Evolutionary conservation across 345 rosid genomes (phyloP).

Genomic region (Syzygium oleosum): DNA sequence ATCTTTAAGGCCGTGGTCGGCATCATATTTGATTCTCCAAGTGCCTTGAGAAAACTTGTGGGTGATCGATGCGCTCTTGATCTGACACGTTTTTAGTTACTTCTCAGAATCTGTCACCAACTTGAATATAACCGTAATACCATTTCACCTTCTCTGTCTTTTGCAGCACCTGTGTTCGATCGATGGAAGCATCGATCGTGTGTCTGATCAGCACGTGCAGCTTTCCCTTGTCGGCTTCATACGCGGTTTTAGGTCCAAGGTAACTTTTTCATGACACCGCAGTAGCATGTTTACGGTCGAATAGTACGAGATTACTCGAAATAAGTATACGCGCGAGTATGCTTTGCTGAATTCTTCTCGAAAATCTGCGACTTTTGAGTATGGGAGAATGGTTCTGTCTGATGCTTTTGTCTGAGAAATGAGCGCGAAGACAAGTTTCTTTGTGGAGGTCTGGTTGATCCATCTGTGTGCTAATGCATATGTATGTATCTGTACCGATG

Average conservation of each 20-base stretch:
- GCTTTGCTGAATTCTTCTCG: neutral
- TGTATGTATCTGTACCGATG: neutral
- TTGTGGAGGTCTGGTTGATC: neutral
- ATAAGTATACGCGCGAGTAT: neutral
- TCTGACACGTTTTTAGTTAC: neutral
- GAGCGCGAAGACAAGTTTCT: neutral
- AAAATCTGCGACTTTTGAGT: neutral
- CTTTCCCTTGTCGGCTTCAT: constrained; percentile 28
- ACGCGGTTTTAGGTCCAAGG: constrained; percentile 14
- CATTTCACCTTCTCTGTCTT: neutral
- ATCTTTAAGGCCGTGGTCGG: constrained; percentile 16
- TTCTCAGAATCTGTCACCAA: neutral
- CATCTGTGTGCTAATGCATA: neutral
- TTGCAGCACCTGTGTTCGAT: constrained; percentile 16
- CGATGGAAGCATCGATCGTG: neutral
- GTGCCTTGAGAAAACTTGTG: constrained; percentile 7
- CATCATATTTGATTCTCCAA: constrained; percentile 7
- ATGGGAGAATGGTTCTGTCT: neutral
- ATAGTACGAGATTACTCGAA: neutral
- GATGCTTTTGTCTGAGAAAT: neutral
- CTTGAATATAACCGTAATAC: neutral
- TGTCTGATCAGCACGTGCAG: constrained; percentile 9
- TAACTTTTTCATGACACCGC: neutral
- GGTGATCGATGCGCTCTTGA: neutral
- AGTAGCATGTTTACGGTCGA: neutral